Base-by-base conservation (phyloP, 2,329 filamentous ascomycete genomes). In the Paraconiothyrium sp. region DNA sequence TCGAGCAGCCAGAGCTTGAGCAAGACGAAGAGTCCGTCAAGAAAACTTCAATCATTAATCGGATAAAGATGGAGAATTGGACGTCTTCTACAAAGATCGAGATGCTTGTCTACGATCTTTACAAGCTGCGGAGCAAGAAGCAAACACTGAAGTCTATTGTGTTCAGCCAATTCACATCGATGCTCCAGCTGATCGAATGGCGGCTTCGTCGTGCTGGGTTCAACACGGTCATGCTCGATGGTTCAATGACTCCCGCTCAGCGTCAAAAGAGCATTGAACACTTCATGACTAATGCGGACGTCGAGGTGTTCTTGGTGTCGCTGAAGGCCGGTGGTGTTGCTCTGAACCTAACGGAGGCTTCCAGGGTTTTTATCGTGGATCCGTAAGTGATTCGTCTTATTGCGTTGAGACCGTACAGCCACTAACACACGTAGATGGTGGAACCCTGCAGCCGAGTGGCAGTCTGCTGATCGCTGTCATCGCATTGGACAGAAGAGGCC, bases 371-470 rank as follows among this genome's bases (percentile, higher is more conserved):
- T 78, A 97, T 98, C 63, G 89, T 98, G 61, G 95, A 99, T 73
- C 95, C 95, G 84, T 94, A 88, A 86, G 91, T 90, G 47, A 46
- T 44, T 35, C 46, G 14, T 34, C 16, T 56, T 24, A 30, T 59
- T 34, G 52, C 7, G 10, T 46, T 16, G 34, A 30, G 27, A 39
- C 35, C 43, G 43, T 9, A 46, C 41, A 20, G 24, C 20, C n/a
- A 50, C 78, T 78, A 68, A 81, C 56, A 20, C 30, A 14, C 64
- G 39, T 68, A 93, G 91, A 69, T 98, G 95, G 95, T 99, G 95
- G 95, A 98, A 98, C 70, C 95, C 95, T n/a, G 94, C 94, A n/a
- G 94, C 94, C 0, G 95, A 99, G 81, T 99, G 95, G 95, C 95
- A 99, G 80, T 95, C 92, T 64, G 95, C 95, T 2, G 95, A 99